These are phyloP conservation scores for Monilinia fructigena DNA, from an alignment of 2,329 filamentous ascomycete species.

Conservation along the genomic window DNA sequence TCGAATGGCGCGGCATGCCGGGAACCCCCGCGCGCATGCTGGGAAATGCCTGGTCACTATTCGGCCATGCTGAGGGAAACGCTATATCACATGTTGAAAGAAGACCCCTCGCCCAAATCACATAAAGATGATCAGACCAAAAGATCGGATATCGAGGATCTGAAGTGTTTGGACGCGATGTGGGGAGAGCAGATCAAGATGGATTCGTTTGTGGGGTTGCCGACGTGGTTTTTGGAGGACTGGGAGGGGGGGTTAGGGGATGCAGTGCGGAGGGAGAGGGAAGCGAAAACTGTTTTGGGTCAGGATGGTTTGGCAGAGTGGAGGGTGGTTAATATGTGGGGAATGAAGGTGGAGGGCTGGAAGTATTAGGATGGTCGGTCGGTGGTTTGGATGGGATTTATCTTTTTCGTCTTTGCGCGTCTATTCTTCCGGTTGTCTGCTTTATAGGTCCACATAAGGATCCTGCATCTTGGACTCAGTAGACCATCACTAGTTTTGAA, in stretches of 20 bases:
- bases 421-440: too few species aligned
- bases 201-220: neutral
- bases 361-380: neutral
- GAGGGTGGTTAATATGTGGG: neutral
- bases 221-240: neutral
- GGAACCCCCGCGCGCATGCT: neutral
- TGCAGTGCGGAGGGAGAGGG: neutral
- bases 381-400: neutral
- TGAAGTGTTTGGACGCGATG: neutral
- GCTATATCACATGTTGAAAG: neutral
- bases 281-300: neutral
- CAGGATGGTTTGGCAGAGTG: neutral
- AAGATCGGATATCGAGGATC: neutral
- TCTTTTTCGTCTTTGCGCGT: too few species aligned
- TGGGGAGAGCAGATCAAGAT: neutral
- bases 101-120: neutral
- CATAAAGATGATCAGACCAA: neutral
- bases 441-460: too few species aligned
- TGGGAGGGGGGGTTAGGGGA: neutral
- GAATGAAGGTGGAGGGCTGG: neutral
- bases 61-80: neutral
- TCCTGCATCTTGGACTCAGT: too few species aligned
- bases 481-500: too few species aligned
- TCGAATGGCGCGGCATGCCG: neutral
- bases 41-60: neutral